Evolutionary conservation across 768 basidiomycete genomes (phyloP).

Genomic region (Clavaria fumosa): DNA sequence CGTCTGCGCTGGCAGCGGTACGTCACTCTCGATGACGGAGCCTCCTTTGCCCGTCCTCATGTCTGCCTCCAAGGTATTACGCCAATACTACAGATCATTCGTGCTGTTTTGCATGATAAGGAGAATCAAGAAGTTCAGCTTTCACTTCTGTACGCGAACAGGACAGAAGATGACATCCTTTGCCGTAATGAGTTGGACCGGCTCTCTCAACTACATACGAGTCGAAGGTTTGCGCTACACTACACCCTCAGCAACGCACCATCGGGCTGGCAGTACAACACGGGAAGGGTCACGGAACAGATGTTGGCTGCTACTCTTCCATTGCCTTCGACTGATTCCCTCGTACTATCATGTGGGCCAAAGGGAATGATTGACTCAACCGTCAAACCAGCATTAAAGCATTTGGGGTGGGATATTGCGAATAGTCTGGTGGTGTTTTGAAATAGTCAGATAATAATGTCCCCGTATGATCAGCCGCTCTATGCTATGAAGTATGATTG

Average conservation of each 20-base stretch:
- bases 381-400: conserved; percentile 22
- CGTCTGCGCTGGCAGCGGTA: conserved; percentile 43
- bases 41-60: not conserved
- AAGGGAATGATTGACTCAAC: conserved; percentile 23
- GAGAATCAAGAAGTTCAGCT: conserved; percentile 23
- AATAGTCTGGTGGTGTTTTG: not conserved
- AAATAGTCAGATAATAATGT: too few relatives aligned
- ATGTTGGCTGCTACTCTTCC: conserved; percentile 30
- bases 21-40: too few relatives aligned
- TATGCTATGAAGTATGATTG: too few relatives aligned
- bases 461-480: too few relatives aligned
- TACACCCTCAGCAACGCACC: conserved; percentile 29
- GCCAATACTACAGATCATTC: conserved; percentile 41
- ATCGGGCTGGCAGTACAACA: conserved; percentile 24
- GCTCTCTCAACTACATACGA: conserved; percentile 15
- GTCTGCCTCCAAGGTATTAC: conserved; percentile 27
- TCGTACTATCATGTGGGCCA: conserved; percentile 39
- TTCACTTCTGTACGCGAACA: conserved; percentile 35
- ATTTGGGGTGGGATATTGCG: conserved; percentile 3
- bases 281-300: conserved; percentile 25
- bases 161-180: conserved; percentile 33
- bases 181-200: conserved; percentile 32
- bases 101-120: conserved; percentile 27
- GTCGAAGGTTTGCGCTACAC: conserved; percentile 24
- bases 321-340: conserved; percentile 18